Percentiles rank a stretch among this genome's conserved stretches.
Evolutionary conservation across 129 eudicot genomes (phyloP).

Genomic region (Flaveria robusta): DNA sequence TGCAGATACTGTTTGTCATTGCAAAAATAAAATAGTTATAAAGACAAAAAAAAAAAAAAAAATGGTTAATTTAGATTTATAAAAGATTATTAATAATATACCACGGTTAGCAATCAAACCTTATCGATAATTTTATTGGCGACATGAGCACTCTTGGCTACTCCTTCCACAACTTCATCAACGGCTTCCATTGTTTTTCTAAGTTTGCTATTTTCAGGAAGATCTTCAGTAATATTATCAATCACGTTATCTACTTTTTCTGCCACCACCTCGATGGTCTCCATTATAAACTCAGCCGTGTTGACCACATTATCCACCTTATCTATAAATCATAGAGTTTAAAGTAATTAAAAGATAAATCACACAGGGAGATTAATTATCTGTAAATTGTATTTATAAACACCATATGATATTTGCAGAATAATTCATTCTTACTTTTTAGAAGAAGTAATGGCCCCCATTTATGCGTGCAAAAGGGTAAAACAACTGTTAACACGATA

Average conservation of each 20-base stretch:
- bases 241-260: slow-evolving; percentile 45
- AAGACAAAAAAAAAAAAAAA: no score
- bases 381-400: no score
- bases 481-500: slow-evolving; percentile 43
- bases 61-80: no score
- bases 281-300: slow-evolving; percentile 40
- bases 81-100: no score
- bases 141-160: slow-evolving; percentile 40
- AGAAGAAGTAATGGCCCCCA: slow-evolving; percentile 50
- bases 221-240: slow-evolving; percentile 40
- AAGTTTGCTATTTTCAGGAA: slow-evolving; percentile 39
- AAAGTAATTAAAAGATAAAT: no score
- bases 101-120: slow-evolving; percentile 16
- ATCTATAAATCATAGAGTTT: slow-evolving; percentile 15
- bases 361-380: no score
- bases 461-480: slow-evolving; percentile 58
- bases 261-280: slow-evolving; percentile 45
- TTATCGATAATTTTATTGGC: slow-evolving; percentile 41
- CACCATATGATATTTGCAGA: no score
- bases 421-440: slow-evolving; percentile 24
- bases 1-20: no score
- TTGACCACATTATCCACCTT: slow-evolving; percentile 38
- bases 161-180: slow-evolving; percentile 40
- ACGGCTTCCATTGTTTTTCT: slow-evolving; percentile 31
- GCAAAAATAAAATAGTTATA: no score